A percentile compares a stretch with the other conserved stretches of the same genome.
Evolutionary conservation across 1,284 basidiomycete species (phyloP).

Genomic region (Ustilago esculenta): DNA sequence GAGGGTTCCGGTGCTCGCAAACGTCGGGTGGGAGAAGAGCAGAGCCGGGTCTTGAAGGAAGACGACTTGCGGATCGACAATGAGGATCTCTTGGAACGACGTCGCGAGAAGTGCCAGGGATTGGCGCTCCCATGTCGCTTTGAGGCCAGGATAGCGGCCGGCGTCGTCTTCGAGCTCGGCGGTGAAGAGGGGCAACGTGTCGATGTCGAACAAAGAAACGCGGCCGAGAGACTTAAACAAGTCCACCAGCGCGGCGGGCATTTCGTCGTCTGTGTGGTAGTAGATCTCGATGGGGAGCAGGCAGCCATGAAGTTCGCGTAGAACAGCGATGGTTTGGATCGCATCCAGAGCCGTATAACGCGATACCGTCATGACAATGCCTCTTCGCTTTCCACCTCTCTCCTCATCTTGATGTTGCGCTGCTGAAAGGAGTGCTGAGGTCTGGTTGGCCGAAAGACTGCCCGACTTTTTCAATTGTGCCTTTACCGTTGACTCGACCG

Average conservation of each 20-base stretch:
- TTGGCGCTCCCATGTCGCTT: constrained; percentile 28
- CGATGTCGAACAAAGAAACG: constrained; percentile 20
- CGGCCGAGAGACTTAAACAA: constrained; percentile 20
- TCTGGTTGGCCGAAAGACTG: constrained; percentile 10
- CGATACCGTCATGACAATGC: constrained; percentile 37
- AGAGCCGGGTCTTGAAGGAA: constrained; percentile 33
- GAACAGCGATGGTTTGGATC: constrained; percentile 25
- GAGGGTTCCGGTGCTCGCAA: constrained; percentile 31
- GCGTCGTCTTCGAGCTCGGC: constrained; percentile 39
- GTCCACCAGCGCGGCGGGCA: constrained; percentile 16
- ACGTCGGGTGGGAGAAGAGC: constrained; percentile 32
- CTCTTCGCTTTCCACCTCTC: constrained; percentile 21
- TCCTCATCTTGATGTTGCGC: constrained; percentile 17
- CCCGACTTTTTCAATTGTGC: constrained; percentile 15
- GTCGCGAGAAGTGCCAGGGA: constrained; percentile 28
- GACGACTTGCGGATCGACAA: constrained; percentile 41
- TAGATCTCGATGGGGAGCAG: constrained; percentile 36
- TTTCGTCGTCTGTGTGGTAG: constrained; percentile 29
- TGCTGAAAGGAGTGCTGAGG: constrained; percentile 2
- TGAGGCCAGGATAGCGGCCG: constrained; percentile 27
- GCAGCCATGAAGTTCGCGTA: constrained; percentile 26
- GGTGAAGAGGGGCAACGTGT: constrained; percentile 19
- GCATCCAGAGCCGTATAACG: constrained; percentile 22
- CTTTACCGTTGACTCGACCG: constrained; percentile 19
- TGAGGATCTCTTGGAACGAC: constrained; percentile 33